These are phyloP conservation scores for Metarhizium humberi DNA, from an alignment of 2,329 filamentous ascomycete species.

Conservation along the genomic window DNA sequence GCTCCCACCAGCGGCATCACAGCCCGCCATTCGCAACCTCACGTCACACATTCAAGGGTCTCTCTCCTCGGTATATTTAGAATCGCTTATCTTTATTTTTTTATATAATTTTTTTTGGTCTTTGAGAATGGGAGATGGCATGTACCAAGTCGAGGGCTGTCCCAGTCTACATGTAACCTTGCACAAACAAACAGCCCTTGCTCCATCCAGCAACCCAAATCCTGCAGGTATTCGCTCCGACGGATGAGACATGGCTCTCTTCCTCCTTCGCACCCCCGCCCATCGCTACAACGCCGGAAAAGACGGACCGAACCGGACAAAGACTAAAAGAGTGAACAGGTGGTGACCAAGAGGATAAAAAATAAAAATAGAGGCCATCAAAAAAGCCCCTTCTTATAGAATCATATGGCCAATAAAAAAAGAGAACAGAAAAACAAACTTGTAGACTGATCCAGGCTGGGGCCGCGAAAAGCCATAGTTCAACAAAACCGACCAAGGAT, in stretches of 20 bases:
- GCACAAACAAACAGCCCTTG: neutral
- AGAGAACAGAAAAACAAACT: neutral
- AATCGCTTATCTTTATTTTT: no score
- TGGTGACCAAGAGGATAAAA: neutral
- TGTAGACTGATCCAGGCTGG: neutral
- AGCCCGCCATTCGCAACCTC: no score
- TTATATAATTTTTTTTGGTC: neutral
- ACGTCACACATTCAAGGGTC: no score
- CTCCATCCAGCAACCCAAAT: neutral
- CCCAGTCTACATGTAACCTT: neutral
- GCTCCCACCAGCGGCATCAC: no score
- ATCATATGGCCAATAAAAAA: neutral
- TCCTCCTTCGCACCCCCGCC: neutral
- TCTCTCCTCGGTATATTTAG: no score
- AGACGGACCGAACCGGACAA: neutral
- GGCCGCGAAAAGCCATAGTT: neutral
- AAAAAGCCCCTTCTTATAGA: neutral
- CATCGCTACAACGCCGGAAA: conserved; percentile 6
- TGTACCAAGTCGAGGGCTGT: neutral
- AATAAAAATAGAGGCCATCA: neutral
- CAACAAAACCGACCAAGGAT: neutral
- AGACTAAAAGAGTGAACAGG: neutral
- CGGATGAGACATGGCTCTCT: neutral
- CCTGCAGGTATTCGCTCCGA: neutral
- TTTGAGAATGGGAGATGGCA: neutral